Evolutionary conservation across 2,329 filamentous ascomycete species (phyloP).

Genomic region (Septoria petroselini): DNA sequence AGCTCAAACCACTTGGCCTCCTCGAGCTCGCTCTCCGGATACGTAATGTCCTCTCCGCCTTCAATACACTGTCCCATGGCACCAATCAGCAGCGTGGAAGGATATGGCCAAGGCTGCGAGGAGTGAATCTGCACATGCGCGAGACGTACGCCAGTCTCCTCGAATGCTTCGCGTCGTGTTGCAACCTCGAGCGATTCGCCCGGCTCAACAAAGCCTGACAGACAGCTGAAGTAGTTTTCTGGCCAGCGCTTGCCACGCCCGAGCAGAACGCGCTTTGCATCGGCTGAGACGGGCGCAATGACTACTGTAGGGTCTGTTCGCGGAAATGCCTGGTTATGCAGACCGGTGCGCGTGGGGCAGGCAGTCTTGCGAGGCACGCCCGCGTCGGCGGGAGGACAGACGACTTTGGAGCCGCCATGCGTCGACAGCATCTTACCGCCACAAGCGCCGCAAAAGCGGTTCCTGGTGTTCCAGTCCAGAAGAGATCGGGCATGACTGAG

Average conservation of each 20-base stretch:
- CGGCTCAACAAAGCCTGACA: slow-evolving; percentile 72
- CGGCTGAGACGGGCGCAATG: slow-evolving; percentile 26
- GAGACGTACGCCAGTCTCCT: slow-evolving; percentile 74
- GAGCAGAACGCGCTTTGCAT: slow-evolving; percentile 24
- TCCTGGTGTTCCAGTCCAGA: slow-evolving; percentile 26
- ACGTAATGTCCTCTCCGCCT: slow-evolving; percentile 26
- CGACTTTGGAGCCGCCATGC: slow-evolving; percentile 26
- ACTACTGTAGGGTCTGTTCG: slow-evolving; percentile 28
- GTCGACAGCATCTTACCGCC: slow-evolving; percentile 23
- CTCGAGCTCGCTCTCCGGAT: slow-evolving; percentile 27
- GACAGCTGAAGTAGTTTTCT: slow-evolving; percentile 27
- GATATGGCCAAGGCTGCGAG: slow-evolving; percentile 85
- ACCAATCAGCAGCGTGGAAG: slow-evolving; percentile 77
- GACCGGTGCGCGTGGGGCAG: slow-evolving; percentile 25
- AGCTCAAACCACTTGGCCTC: slow-evolving; percentile 29
- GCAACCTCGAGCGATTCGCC: slow-evolving; percentile 83
- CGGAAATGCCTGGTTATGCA: slow-evolving; percentile 28
- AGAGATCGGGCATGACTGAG: slow-evolving; percentile 26
- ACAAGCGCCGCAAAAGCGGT: slow-evolving; percentile 25
- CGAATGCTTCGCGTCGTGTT: slow-evolving; percentile 79
- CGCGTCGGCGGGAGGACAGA: slow-evolving; percentile 26
- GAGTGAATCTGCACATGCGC: slow-evolving; percentile 78
- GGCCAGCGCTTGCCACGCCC: slow-evolving; percentile 28
- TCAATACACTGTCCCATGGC: slow-evolving; percentile 27
- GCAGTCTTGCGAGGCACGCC: slow-evolving; percentile 20